Conservation (phyloP, 2,329 filamentous ascomycete species). For the Epichloe typhina region DNA sequence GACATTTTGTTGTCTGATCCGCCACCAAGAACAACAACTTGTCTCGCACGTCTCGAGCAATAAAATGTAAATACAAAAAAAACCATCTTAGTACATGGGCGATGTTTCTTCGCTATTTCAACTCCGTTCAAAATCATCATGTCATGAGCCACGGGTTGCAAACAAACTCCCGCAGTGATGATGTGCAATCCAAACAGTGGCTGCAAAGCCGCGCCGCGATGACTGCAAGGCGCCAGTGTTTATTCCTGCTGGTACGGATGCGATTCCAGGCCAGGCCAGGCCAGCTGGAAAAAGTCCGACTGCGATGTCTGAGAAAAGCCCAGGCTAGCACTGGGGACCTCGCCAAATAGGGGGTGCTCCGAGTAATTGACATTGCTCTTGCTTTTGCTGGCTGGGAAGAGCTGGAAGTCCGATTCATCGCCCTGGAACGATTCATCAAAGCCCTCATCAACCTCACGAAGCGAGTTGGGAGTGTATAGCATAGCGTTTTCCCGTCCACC, state of each 20-base stretch:
- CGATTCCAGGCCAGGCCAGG: conserved; percentile 23
- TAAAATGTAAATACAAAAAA: neutral
- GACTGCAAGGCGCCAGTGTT: neutral
- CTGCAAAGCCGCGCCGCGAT: neutral
- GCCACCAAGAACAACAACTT: neutral
- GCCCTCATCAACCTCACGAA: conserved; percentile 50
- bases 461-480: conserved; percentile 52
- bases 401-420: conserved; percentile 47
- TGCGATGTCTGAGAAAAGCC: conserved; percentile 40
- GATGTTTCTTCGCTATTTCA: neutral
- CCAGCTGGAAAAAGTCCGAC: conserved; percentile 33
- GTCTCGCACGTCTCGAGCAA: neutral
- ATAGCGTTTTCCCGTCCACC: conserved; percentile 55
- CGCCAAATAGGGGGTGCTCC: conserved; percentile 35
- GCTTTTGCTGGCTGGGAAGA: conserved; percentile 35
- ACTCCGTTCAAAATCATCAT: neutral
- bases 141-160: neutral
- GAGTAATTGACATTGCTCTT: conserved; percentile 30
- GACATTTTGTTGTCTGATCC: neutral
- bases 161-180: neutral
- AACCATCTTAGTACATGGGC: neutral
- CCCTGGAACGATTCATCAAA: conserved; percentile 42
- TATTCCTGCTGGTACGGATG: neutral
- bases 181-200: neutral
- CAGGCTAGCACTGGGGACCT: conserved; percentile 35